Evolutionary conservation across 1,284 basidiomycete species (phyloP).

Genomic region (Xanthoconium separans): DNA sequence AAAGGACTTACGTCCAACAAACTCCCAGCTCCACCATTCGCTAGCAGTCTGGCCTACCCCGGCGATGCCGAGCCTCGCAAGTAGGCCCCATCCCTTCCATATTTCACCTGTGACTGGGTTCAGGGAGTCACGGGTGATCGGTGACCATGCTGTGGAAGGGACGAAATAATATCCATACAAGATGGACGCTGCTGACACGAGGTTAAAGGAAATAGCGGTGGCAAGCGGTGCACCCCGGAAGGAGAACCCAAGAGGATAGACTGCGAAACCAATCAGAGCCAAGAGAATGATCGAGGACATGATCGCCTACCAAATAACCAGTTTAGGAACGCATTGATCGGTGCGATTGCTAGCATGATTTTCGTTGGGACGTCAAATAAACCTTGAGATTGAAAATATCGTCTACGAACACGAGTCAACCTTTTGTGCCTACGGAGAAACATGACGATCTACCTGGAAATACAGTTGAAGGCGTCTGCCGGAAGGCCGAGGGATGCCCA

Average conservation of each 20-base stretch:
- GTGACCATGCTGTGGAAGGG: slow-evolving; percentile 70
- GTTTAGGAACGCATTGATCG: slow-evolving; percentile 84
- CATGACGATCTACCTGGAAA: slow-evolving; percentile 52
- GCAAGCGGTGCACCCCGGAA: slow-evolving; percentile 94
- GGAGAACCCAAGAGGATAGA: slow-evolving; percentile 78
- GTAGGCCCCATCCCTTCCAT: slow-evolving; percentile 72
- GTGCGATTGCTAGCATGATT: slow-evolving; percentile 83
- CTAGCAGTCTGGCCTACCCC: slow-evolving; percentile 70
- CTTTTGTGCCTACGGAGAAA: neutral
- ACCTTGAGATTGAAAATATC: slow-evolving; percentile 90
- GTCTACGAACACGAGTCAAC: slow-evolving; percentile 39
- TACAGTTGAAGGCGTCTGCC: slow-evolving; percentile 79
- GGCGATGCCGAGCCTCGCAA: slow-evolving; percentile 74
- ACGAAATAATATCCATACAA: slow-evolving; percentile 74
- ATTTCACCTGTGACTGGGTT: slow-evolving; percentile 66
- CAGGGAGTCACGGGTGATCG: slow-evolving; percentile 34
- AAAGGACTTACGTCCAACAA: slow-evolving; percentile 53
- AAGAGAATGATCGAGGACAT: neutral
- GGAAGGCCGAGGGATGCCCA: slow-evolving; percentile 84
- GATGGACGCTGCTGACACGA: slow-evolving; percentile 70
- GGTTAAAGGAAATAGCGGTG: slow-evolving; percentile 86
- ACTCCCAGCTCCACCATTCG: slow-evolving; percentile 94
- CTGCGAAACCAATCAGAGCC: slow-evolving; percentile 46
- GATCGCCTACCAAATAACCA: slow-evolving; percentile 69
- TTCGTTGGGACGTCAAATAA: slow-evolving; percentile 87